Evolutionary conservation across 202 grass and related monocot species (phyloP), one percentile per base, ranked within the genome.

Genomic region (Miscanthus sacchariflorus): DNA sequence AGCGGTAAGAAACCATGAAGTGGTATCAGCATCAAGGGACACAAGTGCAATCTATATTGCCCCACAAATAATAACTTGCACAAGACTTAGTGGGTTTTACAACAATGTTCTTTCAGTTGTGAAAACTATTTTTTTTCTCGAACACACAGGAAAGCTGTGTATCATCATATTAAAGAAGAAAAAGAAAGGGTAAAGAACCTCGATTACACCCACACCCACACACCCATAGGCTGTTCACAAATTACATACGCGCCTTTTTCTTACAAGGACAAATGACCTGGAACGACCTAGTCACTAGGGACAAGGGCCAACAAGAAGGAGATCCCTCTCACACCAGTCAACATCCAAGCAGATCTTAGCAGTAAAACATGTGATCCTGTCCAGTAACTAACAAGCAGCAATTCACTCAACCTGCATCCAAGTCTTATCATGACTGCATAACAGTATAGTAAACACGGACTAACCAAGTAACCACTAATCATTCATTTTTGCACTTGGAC

Each of bases 91-190:
- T 79, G 64, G 45, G 27, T 45, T 85, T 19, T 79, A 79, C 17
- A 80, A 59, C n/a, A 70, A 38, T 72, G 23, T 79, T 91, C 67
- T 87, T 82, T 54, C 63, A 88, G 38, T 81, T 79, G 56, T 69
- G 39, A 39, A 70, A 67, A 46, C 21, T 59, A 6, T 64, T 64
- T 63, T 64, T 64, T 64, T 1, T 19, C 61, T 64, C 10, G 4
- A 64, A 64, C 23, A 64, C 4, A 10, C 58, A 24, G 58, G 21
- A 61, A 23, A 61, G 19, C 21, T 61, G 18, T 21, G 6, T 21
- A 58, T 58, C 13, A 52, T n/a, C 7, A 59, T 59, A 59, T 59
- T 59, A 59, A 21, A 7, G 52, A 59, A 59, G 19, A n/a, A 59
- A 59, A 59, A 59, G 54, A 59, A 59, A n/a, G 19, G 8, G 9